Conservation (phyloP, 768 basidiomycete genomes). For the Mycena metata region DNA sequence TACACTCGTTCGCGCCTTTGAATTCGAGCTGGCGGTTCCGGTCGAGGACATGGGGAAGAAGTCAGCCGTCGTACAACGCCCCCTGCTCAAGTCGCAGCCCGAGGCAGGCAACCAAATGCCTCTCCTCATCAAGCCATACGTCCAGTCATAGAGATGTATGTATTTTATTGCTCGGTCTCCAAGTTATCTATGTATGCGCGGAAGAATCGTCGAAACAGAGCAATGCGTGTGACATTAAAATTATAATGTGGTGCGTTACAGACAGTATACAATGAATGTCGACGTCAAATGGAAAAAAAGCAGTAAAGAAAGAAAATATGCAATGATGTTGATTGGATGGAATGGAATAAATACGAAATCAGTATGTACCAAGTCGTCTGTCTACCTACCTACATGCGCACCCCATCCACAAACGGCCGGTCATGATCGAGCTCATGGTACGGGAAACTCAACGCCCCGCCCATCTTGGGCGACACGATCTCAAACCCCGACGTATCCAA, state of each 20-base stretch:
- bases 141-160: neutral
- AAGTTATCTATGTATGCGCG: no score
- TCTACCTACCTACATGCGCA: conserved; percentile 27
- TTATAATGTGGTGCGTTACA: conserved; percentile 32
- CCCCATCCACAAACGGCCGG: conserved; percentile 14
- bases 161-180: no score
- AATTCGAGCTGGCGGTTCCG: neutral
- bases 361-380: conserved; percentile 21
- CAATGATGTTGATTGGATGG: neutral
- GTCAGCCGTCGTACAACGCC: neutral
- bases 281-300: conserved; percentile 16
- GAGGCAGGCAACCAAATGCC: neutral
- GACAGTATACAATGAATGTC: conserved; percentile 35
- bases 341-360: conserved; percentile 33
- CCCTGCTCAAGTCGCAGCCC: neutral
- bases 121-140: conserved; percentile 1
- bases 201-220: neutral
- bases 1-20: conserved; percentile 1
- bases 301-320: no score
- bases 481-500: conserved; percentile 79
- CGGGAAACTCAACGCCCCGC: conserved; percentile 65
- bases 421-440: conserved; percentile 57
- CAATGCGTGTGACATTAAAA: conserved; percentile 28
- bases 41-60: neutral
- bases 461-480: conserved; percentile 67